A percentile compares a stretch with the other conserved stretches of the same genome.
Evolutionary conservation across 257 asterid species (phyloP).

Genomic region (Gynochthodes officinalis): DNA sequence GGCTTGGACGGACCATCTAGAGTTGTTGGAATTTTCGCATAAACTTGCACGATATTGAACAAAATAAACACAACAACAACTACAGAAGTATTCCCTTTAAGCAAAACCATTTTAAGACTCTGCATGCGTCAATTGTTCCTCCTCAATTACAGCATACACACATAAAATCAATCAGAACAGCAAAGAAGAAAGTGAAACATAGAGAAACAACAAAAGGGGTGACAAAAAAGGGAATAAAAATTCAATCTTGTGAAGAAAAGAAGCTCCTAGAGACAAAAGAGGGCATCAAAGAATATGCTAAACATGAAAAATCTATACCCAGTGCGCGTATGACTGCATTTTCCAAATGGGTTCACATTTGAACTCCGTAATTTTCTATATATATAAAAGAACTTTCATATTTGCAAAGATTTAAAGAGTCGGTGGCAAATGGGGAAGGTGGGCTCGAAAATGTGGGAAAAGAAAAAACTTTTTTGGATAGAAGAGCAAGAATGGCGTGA

Average conservation of each 20-base stretch:
- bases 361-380: neutral
- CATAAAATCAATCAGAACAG: neutral
- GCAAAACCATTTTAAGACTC: constrained; percentile 24
- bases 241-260: neutral
- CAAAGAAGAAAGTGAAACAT: neutral
- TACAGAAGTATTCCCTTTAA: constrained; percentile 5
- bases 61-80: constrained; percentile 18
- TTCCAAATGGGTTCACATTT: neutral
- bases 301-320: neutral
- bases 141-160: neutral
- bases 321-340: neutral
- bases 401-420: neutral
- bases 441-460: neutral
- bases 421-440: neutral
- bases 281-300: constrained; percentile 14
- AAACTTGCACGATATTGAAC: constrained; percentile 24
- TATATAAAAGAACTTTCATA: neutral
- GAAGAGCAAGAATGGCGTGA: too few relatives aligned
- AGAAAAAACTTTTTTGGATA: neutral
- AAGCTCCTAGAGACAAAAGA: neutral
- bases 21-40: constrained; percentile 62
- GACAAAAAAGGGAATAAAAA: neutral
- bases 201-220: neutral
- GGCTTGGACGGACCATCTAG: constrained; percentile 85
- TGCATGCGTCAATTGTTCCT: neutral